Percentiles rank a stretch among this genome's conserved stretches.
Conservation (phyloP, 1,284 basidiomycete genomes). For the Austroboletus niveus region DNA sequence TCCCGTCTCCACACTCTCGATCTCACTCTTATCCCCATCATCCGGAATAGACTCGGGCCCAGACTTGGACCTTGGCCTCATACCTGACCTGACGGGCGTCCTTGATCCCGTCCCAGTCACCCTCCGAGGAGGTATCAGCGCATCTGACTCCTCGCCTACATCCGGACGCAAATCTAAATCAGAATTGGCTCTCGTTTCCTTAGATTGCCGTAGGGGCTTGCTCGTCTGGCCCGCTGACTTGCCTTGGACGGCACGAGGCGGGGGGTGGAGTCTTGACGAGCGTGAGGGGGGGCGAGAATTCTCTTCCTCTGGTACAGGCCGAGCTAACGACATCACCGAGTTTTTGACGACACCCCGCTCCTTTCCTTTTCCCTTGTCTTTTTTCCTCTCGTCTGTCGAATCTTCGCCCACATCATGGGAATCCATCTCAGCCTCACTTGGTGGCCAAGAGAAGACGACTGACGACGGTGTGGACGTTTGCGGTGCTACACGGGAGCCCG, state of each 20-base stretch:
- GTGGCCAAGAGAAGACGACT: neutral
- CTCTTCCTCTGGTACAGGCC: neutral
- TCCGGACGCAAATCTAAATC: conserved; percentile 2
- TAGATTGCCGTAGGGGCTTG: neutral
- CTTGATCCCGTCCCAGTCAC: neutral
- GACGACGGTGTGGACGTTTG: conserved; percentile 12
- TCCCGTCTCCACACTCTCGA: neutral
- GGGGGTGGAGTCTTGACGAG: neutral
- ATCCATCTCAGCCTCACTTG: conserved; percentile 24
- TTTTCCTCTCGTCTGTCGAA: neutral
- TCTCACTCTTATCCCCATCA: conserved; percentile 6
- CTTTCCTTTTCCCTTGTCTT: neutral
- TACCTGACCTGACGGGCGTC: conserved; percentile 30
- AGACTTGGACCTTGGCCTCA: conserved; percentile 21
- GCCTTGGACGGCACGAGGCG: neutral
- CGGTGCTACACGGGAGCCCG: neutral
- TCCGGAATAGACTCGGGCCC: neutral
- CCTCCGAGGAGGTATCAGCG: conserved; percentile 15
- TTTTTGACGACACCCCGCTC: neutral
- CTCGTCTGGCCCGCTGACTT: neutral
- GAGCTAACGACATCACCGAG: neutral
- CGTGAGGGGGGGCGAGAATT: neutral
- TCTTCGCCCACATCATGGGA: conserved; percentile 1
- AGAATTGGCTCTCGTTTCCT: neutral
- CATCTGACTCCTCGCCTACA: conserved; percentile 3